Conservation (phyloP, 192 early-diverging fungal species). For the Coemansia sp. region DNA sequence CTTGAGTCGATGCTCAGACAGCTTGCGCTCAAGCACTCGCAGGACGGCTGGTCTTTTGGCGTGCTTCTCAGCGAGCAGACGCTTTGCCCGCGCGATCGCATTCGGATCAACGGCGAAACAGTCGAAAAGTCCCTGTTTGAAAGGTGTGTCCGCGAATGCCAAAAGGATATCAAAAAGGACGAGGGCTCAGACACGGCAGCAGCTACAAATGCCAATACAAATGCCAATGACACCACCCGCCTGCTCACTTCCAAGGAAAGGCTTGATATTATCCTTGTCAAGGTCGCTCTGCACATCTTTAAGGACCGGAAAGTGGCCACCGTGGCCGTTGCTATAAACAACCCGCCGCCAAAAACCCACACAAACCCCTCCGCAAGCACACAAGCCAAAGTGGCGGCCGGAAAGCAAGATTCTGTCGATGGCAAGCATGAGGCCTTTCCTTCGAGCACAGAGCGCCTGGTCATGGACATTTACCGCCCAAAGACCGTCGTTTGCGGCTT, state of each 20-base stretch:
- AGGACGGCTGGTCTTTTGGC: conserved; percentile 26
- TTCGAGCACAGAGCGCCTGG: conserved; percentile 20
- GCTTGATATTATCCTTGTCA: conserved; percentile 15
- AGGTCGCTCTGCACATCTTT: conserved; percentile 35
- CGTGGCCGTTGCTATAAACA: conserved; percentile 13
- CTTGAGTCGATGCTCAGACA: conserved; percentile 41
- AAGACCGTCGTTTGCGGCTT: conserved; percentile 30
- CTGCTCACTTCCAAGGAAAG: background rate
- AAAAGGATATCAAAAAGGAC: conserved; percentile 2
- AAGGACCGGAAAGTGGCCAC: conserved; percentile 19
- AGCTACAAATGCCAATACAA: too few species aligned
- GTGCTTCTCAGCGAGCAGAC: conserved; percentile 21
- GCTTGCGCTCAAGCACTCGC: conserved; percentile 10
- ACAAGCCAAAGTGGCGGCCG: background rate
- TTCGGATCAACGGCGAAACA: conserved; percentile 25
- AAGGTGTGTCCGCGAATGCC: conserved; percentile 13
- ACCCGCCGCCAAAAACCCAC: background rate
- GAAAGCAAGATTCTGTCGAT: background rate
- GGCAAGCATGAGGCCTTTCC: background rate
- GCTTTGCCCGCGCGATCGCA: conserved; percentile 15
- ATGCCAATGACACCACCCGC: too few species aligned
- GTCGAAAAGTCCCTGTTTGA: conserved; percentile 19
- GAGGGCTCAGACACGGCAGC: background rate
- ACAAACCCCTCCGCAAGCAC: background rate
- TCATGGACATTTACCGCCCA: conserved; percentile 22